Evolutionary conservation across 2,329 filamentous ascomycete genomes (phyloP).

Genomic region (Fusarium haematococcum): DNA sequence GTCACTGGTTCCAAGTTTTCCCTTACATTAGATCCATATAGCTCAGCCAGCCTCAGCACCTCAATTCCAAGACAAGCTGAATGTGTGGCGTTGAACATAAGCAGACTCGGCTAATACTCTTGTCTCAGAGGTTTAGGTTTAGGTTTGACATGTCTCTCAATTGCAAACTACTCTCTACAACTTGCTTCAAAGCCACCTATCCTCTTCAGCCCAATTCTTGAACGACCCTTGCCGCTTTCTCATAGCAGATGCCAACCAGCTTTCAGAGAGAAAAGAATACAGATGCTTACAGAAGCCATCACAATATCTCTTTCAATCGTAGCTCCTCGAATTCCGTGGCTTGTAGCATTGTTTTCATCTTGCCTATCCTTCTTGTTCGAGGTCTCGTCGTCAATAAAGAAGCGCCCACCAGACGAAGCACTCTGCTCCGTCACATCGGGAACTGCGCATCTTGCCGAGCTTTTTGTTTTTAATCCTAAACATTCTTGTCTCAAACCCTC

Average conservation of each 20-base stretch:
- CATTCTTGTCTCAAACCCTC: constrained; percentile 24
- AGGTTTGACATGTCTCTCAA: not conserved
- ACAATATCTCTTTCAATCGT: not conserved
- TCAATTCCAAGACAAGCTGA: not conserved
- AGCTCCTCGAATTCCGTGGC: not conserved
- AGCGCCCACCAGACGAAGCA: constrained; percentile 37
- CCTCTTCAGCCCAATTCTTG: not conserved
- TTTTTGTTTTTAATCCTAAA: constrained; percentile 4
- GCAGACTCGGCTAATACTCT: not conserved
- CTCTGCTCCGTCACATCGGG: constrained; percentile 36
- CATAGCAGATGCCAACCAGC: not conserved
- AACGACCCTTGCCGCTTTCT: not conserved
- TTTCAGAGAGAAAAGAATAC: not conserved
- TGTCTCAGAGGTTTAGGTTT: not conserved
- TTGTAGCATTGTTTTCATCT: not conserved
- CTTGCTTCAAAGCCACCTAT: not conserved
- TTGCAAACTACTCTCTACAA: not conserved
- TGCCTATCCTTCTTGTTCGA: not conserved
- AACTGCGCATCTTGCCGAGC: constrained; percentile 40
- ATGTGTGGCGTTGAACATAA: not conserved
- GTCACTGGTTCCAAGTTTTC: constrained; percentile 20
- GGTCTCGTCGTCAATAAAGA: constrained; percentile 13
- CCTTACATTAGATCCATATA: not conserved
- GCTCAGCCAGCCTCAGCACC: not conserved
- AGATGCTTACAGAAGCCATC: not conserved